A percentile compares a stretch with the other conserved stretches of the same genome.
Evolutionary conservation across 305 asterid species (phyloP).

Genomic region (Rubia occidens): DNA sequence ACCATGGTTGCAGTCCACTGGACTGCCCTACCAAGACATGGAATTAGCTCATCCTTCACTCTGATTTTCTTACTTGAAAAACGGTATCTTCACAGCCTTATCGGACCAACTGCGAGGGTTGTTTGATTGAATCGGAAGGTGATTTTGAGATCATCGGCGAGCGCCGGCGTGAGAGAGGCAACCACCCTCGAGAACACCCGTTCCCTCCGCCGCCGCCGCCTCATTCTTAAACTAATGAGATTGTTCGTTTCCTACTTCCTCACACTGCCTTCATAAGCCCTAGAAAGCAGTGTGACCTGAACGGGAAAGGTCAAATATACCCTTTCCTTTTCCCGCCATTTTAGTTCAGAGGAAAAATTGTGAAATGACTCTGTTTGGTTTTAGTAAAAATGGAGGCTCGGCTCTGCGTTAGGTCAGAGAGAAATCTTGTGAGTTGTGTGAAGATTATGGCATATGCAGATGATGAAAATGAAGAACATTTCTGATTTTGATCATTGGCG

Average conservation of each 20-base stretch:
- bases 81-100: background rate
- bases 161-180: slow-evolving; percentile 24
- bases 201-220: background rate
- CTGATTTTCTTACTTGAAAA: background rate
- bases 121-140: background rate
- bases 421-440: no score
- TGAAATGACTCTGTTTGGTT: no score
- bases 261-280: background rate
- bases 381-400: no score
- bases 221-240: background rate
- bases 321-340: no score
- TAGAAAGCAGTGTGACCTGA: background rate
- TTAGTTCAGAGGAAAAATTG: no score
- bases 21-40: slow-evolving; percentile 22
- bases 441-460: no score
- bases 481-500: no score
- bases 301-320: background rate
- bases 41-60: background rate
- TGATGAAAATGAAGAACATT: no score
- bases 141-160: slow-evolving; percentile 24
- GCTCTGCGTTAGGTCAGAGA: no score
- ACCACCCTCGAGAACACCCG: slow-evolving; percentile 28
- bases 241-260: background rate
- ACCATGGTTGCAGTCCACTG: slow-evolving; percentile 18
- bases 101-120: background rate